Percentiles rank a stretch among this genome's conserved stretches.
These are phyloP conservation scores for Lyophyllum semitale DNA, from an alignment of 768 basidiomycete genomes.

Conservation along the genomic window DNA sequence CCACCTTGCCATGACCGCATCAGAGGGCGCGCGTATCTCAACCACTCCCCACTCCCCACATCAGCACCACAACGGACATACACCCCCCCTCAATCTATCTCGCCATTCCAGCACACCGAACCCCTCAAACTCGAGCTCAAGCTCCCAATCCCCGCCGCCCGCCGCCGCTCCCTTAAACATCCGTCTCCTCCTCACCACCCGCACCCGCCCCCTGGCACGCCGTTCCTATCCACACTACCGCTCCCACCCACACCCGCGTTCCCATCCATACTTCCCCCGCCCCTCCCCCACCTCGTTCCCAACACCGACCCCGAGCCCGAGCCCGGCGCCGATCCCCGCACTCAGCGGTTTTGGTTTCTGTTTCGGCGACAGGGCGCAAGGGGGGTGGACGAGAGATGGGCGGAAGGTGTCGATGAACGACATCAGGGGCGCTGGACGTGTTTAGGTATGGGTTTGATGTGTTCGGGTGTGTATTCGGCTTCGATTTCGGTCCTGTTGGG, in stretches of 20 bases:
- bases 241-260: too few relatives aligned
- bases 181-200: conserved; percentile 10
- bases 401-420: neutral
- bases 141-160: neutral
- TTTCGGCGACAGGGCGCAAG: neutral
- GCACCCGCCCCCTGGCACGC: neutral
- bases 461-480: too few relatives aligned
- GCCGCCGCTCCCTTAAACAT: conserved; percentile 14
- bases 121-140: too few relatives aligned
- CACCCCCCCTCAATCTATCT: too few relatives aligned
- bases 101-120: neutral
- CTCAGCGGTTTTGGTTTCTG: neutral
- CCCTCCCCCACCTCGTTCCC: conserved; percentile 14
- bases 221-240: neutral
- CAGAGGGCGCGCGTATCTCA: too few relatives aligned
- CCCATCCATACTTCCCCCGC: neutral
- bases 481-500: too few relatives aligned
- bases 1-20: too few relatives aligned
- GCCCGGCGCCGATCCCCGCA: conserved; percentile 19
- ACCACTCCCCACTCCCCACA: too few relatives aligned
- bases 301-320: conserved; percentile 23
- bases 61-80: too few relatives aligned
- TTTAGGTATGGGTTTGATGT: too few relatives aligned
- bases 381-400: neutral
- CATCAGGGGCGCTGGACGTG: neutral